Evolutionary conservation across 2,329 filamentous ascomycete genomes (phyloP).

Genomic region (Rasamsonia emersonii): DNA sequence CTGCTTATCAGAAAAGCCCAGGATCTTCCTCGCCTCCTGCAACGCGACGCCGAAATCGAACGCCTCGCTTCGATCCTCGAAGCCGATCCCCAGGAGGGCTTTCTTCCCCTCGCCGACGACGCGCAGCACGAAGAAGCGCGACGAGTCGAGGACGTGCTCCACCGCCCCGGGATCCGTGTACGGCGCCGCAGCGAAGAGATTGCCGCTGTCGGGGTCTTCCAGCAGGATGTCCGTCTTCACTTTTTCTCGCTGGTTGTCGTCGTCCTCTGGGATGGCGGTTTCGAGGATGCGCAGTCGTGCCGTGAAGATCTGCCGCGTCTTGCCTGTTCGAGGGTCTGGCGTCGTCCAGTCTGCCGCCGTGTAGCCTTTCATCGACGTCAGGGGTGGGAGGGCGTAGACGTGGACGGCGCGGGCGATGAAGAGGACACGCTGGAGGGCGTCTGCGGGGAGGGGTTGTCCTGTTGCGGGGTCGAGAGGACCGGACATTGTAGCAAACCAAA

Average conservation of each 20-base stretch:
- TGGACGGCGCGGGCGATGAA: constrained; percentile 68
- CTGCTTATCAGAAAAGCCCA: constrained; percentile 49
- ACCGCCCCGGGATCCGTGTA: constrained; percentile 60
- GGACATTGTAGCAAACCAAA: constrained; percentile 3
- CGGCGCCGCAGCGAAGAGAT: constrained; percentile 76
- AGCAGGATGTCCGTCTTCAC: constrained; percentile 69
- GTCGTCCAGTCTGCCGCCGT: constrained; percentile 68
- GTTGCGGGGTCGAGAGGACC: constrained; percentile 71
- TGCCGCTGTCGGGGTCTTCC: constrained; percentile 63
- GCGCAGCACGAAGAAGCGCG: constrained; percentile 74
- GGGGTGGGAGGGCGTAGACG: constrained; percentile 79
- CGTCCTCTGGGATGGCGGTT: constrained; percentile 47
- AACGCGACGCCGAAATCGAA: constrained; percentile 78
- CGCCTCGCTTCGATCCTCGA: constrained; percentile 76
- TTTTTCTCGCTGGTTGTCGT: constrained; percentile 38
- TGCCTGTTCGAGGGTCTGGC: constrained; percentile 40
- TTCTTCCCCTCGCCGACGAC: constrained; percentile 72
- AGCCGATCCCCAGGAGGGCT: constrained; percentile 74
- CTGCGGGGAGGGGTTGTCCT: constrained; percentile 56
- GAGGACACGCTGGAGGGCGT: constrained; percentile 77
- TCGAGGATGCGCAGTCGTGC: constrained; percentile 71
- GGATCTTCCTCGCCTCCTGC: constrained; percentile 65
- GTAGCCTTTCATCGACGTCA: constrained; percentile 71
- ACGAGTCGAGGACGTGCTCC: constrained; percentile 69
- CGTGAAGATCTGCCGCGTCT: constrained; percentile 71